These are phyloP conservation scores for Carex sylvatica DNA, from an alignment of 202 grass and related monocot genomes.

Conservation along the genomic window DNA sequence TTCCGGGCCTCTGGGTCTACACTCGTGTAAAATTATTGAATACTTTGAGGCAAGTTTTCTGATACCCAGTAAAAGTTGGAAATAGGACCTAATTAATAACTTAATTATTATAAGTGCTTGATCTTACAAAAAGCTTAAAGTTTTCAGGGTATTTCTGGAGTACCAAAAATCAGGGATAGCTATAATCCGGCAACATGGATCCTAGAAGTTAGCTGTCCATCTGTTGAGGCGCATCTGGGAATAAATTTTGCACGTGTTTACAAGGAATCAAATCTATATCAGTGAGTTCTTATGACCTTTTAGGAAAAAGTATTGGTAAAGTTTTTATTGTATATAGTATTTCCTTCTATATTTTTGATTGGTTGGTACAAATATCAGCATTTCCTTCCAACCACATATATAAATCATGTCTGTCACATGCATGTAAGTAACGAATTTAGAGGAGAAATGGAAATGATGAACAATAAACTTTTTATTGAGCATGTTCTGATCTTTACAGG, in stretches of 20 bases:
- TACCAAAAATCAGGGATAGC: slow-evolving; percentile 61
- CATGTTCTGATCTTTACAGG: too few relatives aligned
- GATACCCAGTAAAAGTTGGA: not conserved
- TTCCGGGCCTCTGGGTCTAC: slow-evolving; percentile 47
- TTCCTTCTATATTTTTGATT: too few relatives aligned
- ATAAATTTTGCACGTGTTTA: slow-evolving; percentile 68
- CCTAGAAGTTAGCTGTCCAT: slow-evolving; percentile 64
- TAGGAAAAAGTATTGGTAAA: too few relatives aligned
- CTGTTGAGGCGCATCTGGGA: slow-evolving; percentile 45
- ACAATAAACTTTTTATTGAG: too few relatives aligned
- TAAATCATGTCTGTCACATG: not conserved
- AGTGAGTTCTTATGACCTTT: slow-evolving; percentile 27
- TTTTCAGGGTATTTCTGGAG: slow-evolving; percentile 50
- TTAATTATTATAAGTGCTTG: not conserved
- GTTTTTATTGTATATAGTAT: too few relatives aligned
- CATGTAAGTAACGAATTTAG: too few relatives aligned
- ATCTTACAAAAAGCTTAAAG: not conserved
- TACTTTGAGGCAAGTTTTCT: slow-evolving; percentile 66
- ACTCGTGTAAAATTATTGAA: slow-evolving; percentile 56
- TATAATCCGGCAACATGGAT: slow-evolving; percentile 92
- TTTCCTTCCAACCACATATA: not conserved
- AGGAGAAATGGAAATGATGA: too few relatives aligned
- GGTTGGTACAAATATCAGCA: not conserved
- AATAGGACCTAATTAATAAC: not conserved
- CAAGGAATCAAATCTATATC: slow-evolving; percentile 38